Conservation (phyloP, 2,329 filamentous ascomycete species). For the Alternaria rosae region DNA sequence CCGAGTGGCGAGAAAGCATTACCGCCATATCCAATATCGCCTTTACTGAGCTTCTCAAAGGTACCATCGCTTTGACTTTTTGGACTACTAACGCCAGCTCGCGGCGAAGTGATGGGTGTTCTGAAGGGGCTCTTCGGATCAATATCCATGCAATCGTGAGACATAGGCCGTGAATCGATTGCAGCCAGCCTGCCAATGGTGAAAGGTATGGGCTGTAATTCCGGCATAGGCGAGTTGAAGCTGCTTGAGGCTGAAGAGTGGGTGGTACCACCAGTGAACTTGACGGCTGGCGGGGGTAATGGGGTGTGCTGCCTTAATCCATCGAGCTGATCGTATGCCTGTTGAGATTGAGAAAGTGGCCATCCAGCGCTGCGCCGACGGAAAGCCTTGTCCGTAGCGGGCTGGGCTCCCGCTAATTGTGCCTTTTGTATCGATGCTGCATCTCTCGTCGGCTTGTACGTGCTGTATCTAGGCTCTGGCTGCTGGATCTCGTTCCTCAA, state of each 20-base stretch:
- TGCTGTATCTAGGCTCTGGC: slow-evolving; percentile 84
- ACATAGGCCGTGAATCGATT: slow-evolving; percentile 42
- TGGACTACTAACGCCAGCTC: slow-evolving; percentile 25
- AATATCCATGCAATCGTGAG: slow-evolving; percentile 44
- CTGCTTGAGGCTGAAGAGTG: slow-evolving; percentile 31
- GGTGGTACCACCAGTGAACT: slow-evolving; percentile 38
- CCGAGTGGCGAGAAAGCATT: slow-evolving; percentile 42
- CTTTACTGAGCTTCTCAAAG: slow-evolving; percentile 74
- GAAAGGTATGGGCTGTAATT: slow-evolving; percentile 63
- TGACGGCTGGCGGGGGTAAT: slow-evolving; percentile 43
- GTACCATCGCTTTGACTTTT: slow-evolving; percentile 28
- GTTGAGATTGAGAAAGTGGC: slow-evolving; percentile 36
- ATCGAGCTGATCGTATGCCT: slow-evolving; percentile 37
- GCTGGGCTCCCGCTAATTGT: slow-evolving; percentile 29
- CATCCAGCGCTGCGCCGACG: slow-evolving; percentile 45
- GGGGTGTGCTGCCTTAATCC: slow-evolving; percentile 32
- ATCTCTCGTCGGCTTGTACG: slow-evolving; percentile 74
- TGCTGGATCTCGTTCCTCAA: slow-evolving; percentile 87
- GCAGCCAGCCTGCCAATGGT: slow-evolving; percentile 45
- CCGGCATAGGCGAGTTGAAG: slow-evolving; percentile 35
- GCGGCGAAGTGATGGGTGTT: slow-evolving; percentile 31
- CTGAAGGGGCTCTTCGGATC: slow-evolving; percentile 35
- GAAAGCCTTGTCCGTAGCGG: slow-evolving; percentile 36
- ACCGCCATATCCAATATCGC: slow-evolving; percentile 60
- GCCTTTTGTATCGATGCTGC: slow-evolving; percentile 31